A percentile compares a stretch with the other conserved stretches of the same genome.
Conservation (phyloP, 441 rosid genomes). For the Pelargonium citronellum region DNA sequence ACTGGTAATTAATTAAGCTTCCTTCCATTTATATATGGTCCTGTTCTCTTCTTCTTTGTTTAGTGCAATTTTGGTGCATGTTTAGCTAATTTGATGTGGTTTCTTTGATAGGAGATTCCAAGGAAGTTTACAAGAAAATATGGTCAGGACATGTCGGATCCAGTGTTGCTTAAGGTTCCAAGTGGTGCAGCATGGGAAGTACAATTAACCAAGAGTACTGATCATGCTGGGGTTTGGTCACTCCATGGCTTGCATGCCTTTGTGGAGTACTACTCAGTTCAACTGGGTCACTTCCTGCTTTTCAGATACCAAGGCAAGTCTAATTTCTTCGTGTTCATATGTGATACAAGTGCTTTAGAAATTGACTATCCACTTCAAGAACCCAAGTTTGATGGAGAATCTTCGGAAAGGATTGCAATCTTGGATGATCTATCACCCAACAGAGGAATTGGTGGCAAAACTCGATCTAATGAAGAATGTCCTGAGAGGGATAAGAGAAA, state of each 20-base stretch:
- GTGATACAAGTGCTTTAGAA: constrained; percentile 10
- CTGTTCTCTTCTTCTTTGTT: no score
- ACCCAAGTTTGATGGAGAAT: no score
- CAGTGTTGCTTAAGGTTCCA: constrained; percentile 4
- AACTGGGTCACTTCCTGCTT: constrained; percentile 8
- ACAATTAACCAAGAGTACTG: background rate
- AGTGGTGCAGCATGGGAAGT: background rate
- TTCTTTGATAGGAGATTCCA: background rate
- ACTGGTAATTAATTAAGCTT: background rate
- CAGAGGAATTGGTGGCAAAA: background rate
- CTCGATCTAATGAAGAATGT: background rate
- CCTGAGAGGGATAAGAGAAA: background rate
- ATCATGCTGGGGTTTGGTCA: constrained; percentile 1
- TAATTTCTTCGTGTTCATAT: background rate
- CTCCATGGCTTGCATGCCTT: constrained; percentile 7
- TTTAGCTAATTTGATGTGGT: background rate
- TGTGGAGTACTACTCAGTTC: constrained; percentile 4
- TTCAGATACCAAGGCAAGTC: constrained; percentile 3
- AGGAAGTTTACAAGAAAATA: background rate
- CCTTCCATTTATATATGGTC: background rate
- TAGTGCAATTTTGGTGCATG: no score
- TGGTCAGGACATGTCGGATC: background rate
- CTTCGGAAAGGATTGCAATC: no score
- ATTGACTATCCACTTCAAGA: background rate
- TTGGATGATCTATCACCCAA: no score